Evolutionary conservation across 2,329 filamentous ascomycete species (phyloP), one percentile per base, ranked within the genome.

Genomic region (Cytospora piceicola): DNA sequence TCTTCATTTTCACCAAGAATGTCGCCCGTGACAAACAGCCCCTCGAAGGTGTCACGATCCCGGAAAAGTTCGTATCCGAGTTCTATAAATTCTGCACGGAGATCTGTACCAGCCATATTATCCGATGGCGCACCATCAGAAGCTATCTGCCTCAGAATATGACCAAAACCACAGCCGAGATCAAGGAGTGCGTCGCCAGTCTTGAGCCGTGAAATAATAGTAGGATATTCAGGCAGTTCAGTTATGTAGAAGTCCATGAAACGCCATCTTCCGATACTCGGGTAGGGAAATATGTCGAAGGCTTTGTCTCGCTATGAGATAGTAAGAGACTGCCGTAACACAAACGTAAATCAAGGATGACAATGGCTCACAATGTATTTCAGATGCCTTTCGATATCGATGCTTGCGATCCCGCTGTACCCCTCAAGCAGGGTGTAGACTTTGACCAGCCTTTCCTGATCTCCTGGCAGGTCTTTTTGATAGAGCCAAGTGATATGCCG

Each of bases 151-250:
- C 81, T 78, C 55, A 82, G 74, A 51, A 79, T 78, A 54, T 82
- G 78, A 14, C 78, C 79, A 63, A 82, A 77, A 68, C 79, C 81
- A 72, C 79, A 81, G 11, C 77, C 79, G 61, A 77, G 73, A 61
- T 82, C 80, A 22, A 82, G 73, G 20, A 76, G 63, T 2, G 57
- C 71, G 1, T 69, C 73, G 20, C 74, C 75, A 15, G 56, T 32
- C n/a, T 72, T 68, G 7, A 76, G 67, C 29, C 71, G 74, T 8
- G 68, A 60, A 7, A 79, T 58, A 12, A 77, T 65, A 1, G 65
- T 67, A 1, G 70, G 64, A 69, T 79, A 78, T 15, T 69, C 53
- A 2, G 75, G 73, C 34, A 73, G 72, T 22, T 67, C 63, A 24
- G 72, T 70, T 34, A 79, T 68, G 64, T 75, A 74, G 34, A 78